Evolutionary conservation across 2,329 filamentous ascomycete species (phyloP).

Genomic region (Sporothrix protearum): DNA sequence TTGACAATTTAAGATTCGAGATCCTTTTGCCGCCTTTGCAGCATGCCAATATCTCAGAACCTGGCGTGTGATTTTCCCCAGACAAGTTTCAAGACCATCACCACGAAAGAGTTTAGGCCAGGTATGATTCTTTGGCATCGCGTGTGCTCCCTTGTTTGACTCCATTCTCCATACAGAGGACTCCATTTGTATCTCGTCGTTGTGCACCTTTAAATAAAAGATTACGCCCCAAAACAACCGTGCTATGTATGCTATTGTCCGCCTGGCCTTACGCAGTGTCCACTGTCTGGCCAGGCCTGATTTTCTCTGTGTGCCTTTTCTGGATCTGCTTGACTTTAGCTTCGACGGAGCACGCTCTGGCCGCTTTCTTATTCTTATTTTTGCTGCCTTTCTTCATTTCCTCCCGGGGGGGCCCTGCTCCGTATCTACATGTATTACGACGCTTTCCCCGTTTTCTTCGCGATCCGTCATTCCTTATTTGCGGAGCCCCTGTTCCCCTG

Average conservation of each 20-base stretch:
- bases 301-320: too few relatives aligned
- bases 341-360: not conserved
- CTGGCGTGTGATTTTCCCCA: not conserved
- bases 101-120: not conserved
- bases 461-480: not conserved
- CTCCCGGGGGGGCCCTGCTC: not conserved
- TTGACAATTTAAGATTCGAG: not conserved
- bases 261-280: not conserved
- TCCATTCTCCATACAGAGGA: not conserved
- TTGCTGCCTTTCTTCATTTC: not conserved
- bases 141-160: not conserved
- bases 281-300: not conserved
- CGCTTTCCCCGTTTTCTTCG: not conserved
- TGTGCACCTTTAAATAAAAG: not conserved
- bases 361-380: slow-evolving; percentile 1
- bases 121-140: not conserved
- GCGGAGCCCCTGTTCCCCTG: not conserved
- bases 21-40: slow-evolving; percentile 4
- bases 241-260: not conserved
- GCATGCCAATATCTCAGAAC: not conserved
- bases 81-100: not conserved
- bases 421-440: too few relatives aligned
- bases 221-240: not conserved
- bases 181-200: too few relatives aligned
- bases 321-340: too few relatives aligned